Conservation (phyloP, 768 basidiomycete genomes). For the Trametes cinnabarina region DNA sequence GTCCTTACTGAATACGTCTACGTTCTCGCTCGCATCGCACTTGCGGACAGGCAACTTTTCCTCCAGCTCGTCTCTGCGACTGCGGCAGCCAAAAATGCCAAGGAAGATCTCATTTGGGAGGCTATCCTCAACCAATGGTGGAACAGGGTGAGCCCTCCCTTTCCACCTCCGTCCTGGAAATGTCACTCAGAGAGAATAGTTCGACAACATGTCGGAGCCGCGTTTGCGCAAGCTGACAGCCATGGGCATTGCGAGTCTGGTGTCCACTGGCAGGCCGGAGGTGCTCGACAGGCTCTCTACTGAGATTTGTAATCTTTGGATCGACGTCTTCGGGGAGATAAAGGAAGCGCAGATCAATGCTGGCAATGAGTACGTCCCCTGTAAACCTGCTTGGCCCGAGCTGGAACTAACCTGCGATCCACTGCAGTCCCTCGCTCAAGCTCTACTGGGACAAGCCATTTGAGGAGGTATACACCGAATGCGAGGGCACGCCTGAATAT, state of each 20-base stretch:
- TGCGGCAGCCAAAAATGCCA: conserved; percentile 43
- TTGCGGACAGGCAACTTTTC: conserved; percentile 68
- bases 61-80: conserved; percentile 66
- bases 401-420: background rate
- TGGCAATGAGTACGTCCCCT: conserved; percentile 24
- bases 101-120: conserved; percentile 61
- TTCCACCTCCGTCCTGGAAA: too few species aligned
- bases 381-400: background rate
- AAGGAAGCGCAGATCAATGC: conserved; percentile 58
- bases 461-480: conserved; percentile 55
- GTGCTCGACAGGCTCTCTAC: conserved; percentile 67
- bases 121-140: conserved; percentile 78
- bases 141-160: conserved; percentile 63
- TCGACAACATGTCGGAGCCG: conserved; percentile 88
- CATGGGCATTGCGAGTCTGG: conserved; percentile 75
- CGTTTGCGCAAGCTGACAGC: conserved; percentile 80
- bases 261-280: conserved; percentile 70
- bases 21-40: conserved; percentile 69
- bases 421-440: conserved; percentile 38
- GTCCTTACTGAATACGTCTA: conserved; percentile 69
- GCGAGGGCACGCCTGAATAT: conserved; percentile 72
- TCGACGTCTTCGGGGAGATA: conserved; percentile 85
- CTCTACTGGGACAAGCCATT: conserved; percentile 75
- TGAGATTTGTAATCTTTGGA: conserved; percentile 85
- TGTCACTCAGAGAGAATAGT: too few species aligned